Evolutionary conservation across 164 flowering plant species (phyloP).

Genomic region (Piper longum): DNA sequence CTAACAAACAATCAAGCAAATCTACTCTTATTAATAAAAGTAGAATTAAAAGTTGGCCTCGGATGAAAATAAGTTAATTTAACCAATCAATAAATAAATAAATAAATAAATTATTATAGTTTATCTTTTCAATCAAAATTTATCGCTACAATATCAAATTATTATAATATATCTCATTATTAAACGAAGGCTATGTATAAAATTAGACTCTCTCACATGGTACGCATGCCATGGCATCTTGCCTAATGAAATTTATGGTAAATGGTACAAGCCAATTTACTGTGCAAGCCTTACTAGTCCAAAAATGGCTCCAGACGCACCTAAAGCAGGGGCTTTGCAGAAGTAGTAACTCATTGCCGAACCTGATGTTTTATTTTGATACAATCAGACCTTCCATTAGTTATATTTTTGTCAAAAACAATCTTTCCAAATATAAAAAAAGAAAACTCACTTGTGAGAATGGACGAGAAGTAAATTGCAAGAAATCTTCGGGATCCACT

Average conservation of each 20-base stretch:
- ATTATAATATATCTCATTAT: too few relatives aligned
- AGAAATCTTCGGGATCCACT: slow-evolving; percentile 67
- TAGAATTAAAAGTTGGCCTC: neutral
- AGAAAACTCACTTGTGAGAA: slow-evolving; percentile 53
- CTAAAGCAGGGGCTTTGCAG: slow-evolving; percentile 65
- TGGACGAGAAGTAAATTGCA: slow-evolving; percentile 63
- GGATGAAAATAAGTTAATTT: neutral
- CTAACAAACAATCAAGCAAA: neutral
- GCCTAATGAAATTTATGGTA: too few relatives aligned
- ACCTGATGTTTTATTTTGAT: slow-evolving; percentile 34
- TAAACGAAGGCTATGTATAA: too few relatives aligned
- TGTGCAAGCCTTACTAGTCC: slow-evolving; percentile 51
- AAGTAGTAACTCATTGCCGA: slow-evolving; percentile 68
- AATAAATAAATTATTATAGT: too few relatives aligned
- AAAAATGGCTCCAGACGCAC: slow-evolving; percentile 95
- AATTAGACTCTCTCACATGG: too few relatives aligned
- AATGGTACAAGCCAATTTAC: too few relatives aligned
- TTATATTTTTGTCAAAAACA: slow-evolving; percentile 1
- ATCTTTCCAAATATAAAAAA: neutral
- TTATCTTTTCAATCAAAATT: too few relatives aligned
- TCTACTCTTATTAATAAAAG: neutral
- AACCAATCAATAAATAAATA: too few relatives aligned
- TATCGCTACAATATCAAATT: too few relatives aligned
- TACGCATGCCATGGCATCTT: too few relatives aligned
- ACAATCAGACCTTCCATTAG: slow-evolving; percentile 5